Evolutionary conservation across 306 rosid species (phyloP).

Genomic region (Dalbergia cultrata): DNA sequence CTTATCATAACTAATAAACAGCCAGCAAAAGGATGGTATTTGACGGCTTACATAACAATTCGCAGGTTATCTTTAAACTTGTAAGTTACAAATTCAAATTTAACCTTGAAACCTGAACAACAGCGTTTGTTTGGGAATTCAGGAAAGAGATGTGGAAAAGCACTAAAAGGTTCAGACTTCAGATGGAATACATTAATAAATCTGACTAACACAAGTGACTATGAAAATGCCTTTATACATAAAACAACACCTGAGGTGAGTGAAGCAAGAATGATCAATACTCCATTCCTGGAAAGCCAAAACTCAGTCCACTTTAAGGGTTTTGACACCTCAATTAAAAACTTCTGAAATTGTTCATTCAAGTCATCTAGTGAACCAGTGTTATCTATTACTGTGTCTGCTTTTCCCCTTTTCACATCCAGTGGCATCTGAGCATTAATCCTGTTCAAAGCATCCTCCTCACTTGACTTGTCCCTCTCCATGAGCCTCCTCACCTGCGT

Average conservation of each 20-base stretch:
- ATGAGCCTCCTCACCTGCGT: slow-evolving; percentile 75
- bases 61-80: neutral
- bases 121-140: neutral
- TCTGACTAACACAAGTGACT: slow-evolving; percentile 36
- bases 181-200: slow-evolving; percentile 10
- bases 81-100: slow-evolving; percentile 8
- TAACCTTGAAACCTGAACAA: slow-evolving; percentile 5
- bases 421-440: slow-evolving; percentile 82
- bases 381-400: slow-evolving; percentile 79
- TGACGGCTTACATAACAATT: neutral
- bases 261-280: slow-evolving; percentile 51
- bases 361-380: slow-evolving; percentile 79
- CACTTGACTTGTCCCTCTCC: slow-evolving; percentile 65
- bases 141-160: slow-evolving; percentile 3
- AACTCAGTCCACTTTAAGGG: slow-evolving; percentile 84
- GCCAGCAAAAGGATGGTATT: neutral
- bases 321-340: slow-evolving; percentile 63
- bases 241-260: slow-evolving; percentile 58
- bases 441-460: slow-evolving; percentile 74
- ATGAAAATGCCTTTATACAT: slow-evolving; percentile 56
- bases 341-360: slow-evolving; percentile 63
- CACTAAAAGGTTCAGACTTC: slow-evolving; percentile 17
- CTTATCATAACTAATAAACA: slow-evolving; percentile 35
- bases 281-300: slow-evolving; percentile 79
- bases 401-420: slow-evolving; percentile 68